Base-by-base conservation (phyloP, 2,329 filamentous ascomycete species). In the Cladosporium cucumerinum region DNA sequence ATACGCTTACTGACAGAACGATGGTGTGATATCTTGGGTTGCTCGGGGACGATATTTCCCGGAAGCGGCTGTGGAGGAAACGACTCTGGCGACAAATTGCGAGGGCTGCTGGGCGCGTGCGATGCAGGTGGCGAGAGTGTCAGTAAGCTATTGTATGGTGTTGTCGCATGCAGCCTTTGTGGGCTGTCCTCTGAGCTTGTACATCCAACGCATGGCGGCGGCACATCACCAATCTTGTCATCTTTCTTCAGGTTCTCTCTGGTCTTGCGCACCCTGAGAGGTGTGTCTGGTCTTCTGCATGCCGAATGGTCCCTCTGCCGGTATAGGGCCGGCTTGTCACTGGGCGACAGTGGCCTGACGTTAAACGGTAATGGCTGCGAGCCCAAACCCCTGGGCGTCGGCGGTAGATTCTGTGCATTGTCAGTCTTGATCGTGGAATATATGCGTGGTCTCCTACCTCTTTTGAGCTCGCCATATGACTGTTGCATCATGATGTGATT, bases 1-100 rank as follows among this genome's bases (percentile, higher is more conserved):
- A 78, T 71, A n/a, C 75, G 69, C 32, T 72, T 72, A 59, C 75
- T 75, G 36, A 76, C 72, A 1, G 76, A 77, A 25, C 71, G 72
- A 43, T 74, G 72, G 36, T 74, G 66, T 21, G 68, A 57, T 43
- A 74, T 67, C 18, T 66, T 70, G 3, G 66, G 66, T 23, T 65
- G 63, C 26, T 46, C 55, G 18, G 21, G n/a, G 28, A 26, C 18
- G 5, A 57, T 12, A 7, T 46, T 25, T 11, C 18, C n/a, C 7
- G 32, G 3, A 18, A 16, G 23, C 21, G 55, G 21, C 6, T 30
- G 30, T 16, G 43, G 26, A 7, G 26, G 16, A 6, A 58, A 28
- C 2, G 57, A 54, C 43, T 64, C 46, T 25, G 43, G 46, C 10
- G 49, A 55, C 2, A 55, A 18, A 23, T 34, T 62, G 16, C 49